Conservation (phyloP, 73 alveolate species). For the Symbiodinium natans region DNA sequence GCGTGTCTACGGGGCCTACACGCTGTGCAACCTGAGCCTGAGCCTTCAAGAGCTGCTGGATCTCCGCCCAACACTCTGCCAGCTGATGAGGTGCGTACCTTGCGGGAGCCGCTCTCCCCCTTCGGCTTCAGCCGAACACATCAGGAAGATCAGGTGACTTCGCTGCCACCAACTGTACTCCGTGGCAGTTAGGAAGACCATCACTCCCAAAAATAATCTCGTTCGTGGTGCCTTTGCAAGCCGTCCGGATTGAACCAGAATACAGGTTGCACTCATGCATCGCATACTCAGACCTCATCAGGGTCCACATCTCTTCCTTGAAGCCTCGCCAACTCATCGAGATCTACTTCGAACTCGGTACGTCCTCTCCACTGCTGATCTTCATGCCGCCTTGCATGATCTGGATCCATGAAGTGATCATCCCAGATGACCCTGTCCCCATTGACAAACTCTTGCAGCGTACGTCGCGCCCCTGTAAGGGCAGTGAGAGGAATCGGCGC, state of each 20-base stretch:
- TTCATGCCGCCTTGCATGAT: too few species aligned
- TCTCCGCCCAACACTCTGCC: neutral
- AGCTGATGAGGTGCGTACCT: neutral
- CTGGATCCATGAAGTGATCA: too few species aligned
- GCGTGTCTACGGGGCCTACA: too few species aligned
- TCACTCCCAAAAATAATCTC: neutral
- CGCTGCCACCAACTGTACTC: neutral
- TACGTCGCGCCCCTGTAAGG: too few species aligned
- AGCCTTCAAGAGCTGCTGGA: neutral
- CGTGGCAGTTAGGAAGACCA: neutral
- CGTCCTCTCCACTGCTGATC: too few species aligned
- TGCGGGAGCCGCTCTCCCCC: neutral
- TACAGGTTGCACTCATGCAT: neutral
- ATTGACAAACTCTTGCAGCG: too few species aligned
- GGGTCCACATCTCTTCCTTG: neutral
- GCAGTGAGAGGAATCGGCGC: too few species aligned
- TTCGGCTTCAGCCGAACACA: neutral
- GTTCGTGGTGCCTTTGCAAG: neutral
- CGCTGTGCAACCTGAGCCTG: neutral
- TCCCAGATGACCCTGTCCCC: too few species aligned
- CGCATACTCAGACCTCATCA: neutral
- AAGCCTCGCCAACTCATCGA: neutral
- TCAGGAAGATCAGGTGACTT: neutral
- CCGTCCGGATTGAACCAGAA: neutral
- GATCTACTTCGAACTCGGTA: too few species aligned